Base-by-base conservation (phyloP, 2,329 filamentous ascomycete species). In the Lasiodiplodia theobromae region DNA sequence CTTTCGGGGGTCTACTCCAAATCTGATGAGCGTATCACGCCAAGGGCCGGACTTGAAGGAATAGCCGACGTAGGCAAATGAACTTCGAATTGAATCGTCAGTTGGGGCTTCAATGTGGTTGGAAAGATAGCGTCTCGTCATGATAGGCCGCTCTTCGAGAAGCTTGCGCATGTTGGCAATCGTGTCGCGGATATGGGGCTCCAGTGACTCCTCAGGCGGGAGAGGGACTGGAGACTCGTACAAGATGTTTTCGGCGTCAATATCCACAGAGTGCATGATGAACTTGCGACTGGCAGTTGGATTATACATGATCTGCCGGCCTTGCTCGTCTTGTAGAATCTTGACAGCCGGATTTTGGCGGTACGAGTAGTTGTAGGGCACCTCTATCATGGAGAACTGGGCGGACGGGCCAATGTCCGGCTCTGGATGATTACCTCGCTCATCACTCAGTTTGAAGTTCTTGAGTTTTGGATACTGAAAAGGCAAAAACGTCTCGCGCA, bases 11-110 rank as follows among this genome's bases (percentile, higher is more conserved):
- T 99, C 96, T 23, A 97, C 80, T 11, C 95, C 95, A 78, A 94
- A 96, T 57, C 87, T 89, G 71, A 97, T 88, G 66, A 97, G 89
- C 3, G 92, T 90, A 78, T 98, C 94, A 71, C 93, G 88, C 91
- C 93, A 99, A 0, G 96, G 94, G 0, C 96, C 96, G 25, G 92
- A 93, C 69, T 92, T 91, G 84, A 98, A 97, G 80, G 94, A 93
- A 81, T 97, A 99, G 10, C 92, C 94, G 4, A 93, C 89, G 74
- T 96, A 95, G 71, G 93, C 91, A 65, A 94, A 87, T 57, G 92
- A 92, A 75, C 91, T 87, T 74, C 93, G 91, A 70, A 97, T 82
- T 21, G 83, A 80, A 66, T 84, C 83, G 31, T 85, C 83, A 69
- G 84, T 84, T 60, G 85, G 82, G 70, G 81, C 79, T 40, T 81